Evolutionary conservation across 331 rosid species (phyloP).

Genomic region (Dryas integrifolia): DNA sequence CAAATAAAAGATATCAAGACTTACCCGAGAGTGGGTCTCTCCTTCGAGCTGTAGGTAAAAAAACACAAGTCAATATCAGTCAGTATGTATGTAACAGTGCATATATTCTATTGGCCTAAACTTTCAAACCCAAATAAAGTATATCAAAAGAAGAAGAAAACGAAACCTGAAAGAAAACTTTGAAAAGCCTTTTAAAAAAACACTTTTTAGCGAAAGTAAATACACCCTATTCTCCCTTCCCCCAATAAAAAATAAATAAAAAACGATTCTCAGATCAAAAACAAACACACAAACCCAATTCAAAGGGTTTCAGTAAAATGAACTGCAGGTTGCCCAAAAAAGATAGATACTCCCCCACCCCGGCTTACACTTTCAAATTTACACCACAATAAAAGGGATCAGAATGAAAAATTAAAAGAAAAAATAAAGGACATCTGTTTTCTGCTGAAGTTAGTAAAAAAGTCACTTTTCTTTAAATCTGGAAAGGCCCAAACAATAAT

Average conservation of each 20-base stretch:
- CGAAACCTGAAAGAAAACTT: neutral
- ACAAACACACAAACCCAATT: no score
- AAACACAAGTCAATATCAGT: slow-evolving; percentile 14
- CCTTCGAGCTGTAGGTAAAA: slow-evolving; percentile 90
- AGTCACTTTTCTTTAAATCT: neutral
- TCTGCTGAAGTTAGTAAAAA: neutral
- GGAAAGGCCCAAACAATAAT: neutral
- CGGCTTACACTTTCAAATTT: neutral
- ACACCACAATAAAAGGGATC: slow-evolving; percentile 3
- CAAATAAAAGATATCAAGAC: slow-evolving; percentile 21
- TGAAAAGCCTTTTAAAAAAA: neutral
- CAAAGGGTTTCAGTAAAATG: no score
- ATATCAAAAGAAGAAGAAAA: neutral
- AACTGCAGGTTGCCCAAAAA: no score
- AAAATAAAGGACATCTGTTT: neutral
- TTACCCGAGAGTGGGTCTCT: slow-evolving; percentile 99
- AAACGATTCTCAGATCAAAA: no score
- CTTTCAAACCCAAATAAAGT: neutral
- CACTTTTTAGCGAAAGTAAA: no score
- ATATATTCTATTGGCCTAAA: neutral
- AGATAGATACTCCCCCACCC: no score
- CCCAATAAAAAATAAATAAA: no score
- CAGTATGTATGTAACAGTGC: neutral
- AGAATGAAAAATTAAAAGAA: neutral
- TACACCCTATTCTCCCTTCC: no score